These are phyloP conservation scores for Moricandia arvensis DNA, from an alignment of 345 rosid species.

Conservation along the genomic window DNA sequence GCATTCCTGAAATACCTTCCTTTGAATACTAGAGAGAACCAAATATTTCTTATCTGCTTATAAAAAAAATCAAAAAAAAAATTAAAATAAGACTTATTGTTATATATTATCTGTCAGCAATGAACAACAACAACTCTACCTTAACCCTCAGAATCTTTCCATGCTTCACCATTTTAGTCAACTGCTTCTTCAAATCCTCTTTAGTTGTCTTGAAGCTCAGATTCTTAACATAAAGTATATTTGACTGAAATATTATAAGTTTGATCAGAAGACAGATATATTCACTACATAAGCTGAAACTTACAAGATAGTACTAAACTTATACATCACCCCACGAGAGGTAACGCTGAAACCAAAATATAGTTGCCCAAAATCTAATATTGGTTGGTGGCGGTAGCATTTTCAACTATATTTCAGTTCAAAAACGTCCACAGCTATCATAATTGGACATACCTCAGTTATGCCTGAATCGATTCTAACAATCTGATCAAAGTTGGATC, in stretches of 20 bases:
- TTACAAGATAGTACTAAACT: not conserved
- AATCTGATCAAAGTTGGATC: conserved; percentile 39
- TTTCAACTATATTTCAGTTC: not conserved
- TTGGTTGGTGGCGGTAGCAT: not conserved
- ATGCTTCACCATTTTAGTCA: conserved; percentile 56
- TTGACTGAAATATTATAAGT: conserved; percentile 51
- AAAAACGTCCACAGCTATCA: not conserved
- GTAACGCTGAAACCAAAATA: not conserved
- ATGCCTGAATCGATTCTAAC: conserved; percentile 75
- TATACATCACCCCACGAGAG: not conserved
- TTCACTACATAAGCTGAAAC: not conserved
- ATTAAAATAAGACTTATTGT: not conserved
- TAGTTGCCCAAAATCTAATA: not conserved
- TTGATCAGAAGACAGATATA: not conserved
- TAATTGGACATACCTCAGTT: conserved; percentile 54
- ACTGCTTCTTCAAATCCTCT: conserved; percentile 69
- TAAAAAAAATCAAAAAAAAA: no score
- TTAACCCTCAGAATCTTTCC: conserved; percentile 69
- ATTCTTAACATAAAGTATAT: conserved; percentile 79
- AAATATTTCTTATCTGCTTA: not conserved
- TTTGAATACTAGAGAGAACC: no score
- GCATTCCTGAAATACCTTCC: no score
- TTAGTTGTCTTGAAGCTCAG: conserved; percentile 84
- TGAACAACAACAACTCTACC: conserved; percentile 46
- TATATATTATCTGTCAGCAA: not conserved